These are phyloP conservation scores for Amanita molliuscula DNA, from an alignment of 768 basidiomycete genomes.

Conservation along the genomic window DNA sequence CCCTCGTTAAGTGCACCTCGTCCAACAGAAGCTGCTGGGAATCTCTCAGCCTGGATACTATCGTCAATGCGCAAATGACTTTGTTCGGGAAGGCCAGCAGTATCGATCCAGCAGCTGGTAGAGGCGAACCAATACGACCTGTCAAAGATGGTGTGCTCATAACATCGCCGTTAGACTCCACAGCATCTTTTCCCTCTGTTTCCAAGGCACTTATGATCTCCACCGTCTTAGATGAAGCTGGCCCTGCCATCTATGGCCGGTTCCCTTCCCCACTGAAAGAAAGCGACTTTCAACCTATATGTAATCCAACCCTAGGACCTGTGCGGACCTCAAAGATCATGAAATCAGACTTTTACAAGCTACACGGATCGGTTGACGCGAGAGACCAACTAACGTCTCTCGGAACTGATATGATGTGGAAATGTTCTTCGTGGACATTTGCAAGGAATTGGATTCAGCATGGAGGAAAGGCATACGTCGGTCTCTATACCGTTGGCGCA, in stretches of 20 bases:
- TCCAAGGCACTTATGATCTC: constrained; percentile 64
- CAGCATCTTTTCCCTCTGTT: constrained; percentile 45
- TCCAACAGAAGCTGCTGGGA: constrained; percentile 40
- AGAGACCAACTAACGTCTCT: constrained; percentile 45
- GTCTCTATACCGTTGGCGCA: constrained; percentile 52
- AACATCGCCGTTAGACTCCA: constrained; percentile 53
- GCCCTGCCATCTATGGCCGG: constrained; percentile 39
- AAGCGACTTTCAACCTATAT: constrained; percentile 25
- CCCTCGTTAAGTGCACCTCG: constrained; percentile 33
- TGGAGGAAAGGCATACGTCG: constrained; percentile 62
- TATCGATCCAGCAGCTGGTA: constrained; percentile 45
- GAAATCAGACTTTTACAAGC: constrained; percentile 36
- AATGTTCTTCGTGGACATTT: constrained; percentile 63
- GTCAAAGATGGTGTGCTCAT: constrained; percentile 61
- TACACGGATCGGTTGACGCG: constrained; percentile 31
- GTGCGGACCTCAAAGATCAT: constrained; percentile 32
- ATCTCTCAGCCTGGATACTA: constrained; percentile 32
- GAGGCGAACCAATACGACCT: constrained; percentile 51
- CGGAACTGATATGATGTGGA: constrained; percentile 64
- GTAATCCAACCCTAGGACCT: constrained; percentile 35
- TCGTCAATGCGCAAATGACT: constrained; percentile 44
- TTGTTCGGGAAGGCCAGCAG: constrained; percentile 29
- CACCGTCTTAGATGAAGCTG: constrained; percentile 66
- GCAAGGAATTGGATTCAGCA: constrained; percentile 53
- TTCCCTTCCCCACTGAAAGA: constrained; percentile 30